Evolutionary conservation across 2,329 filamentous ascomycete genomes (phyloP), one percentile per base, ranked within the genome.

Genomic region (Claviceps digitariae): DNA sequence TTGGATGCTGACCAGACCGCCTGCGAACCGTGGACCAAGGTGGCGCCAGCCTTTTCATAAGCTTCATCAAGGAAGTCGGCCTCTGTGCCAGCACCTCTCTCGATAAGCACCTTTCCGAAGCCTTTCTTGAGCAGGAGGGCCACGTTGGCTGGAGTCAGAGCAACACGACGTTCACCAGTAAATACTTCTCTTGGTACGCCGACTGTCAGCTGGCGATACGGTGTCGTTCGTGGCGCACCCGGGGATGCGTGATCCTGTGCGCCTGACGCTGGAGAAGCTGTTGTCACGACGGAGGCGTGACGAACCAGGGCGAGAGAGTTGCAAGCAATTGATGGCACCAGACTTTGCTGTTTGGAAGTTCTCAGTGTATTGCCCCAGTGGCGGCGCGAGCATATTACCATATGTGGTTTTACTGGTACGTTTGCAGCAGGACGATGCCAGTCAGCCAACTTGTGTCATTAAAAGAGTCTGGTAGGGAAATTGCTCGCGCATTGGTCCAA

Each of bases 71-170:
- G 78, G 61, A 94, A 90, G 55, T 89, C 84, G 44, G 90, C 87
- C 57, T 81, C 77, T 48, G 77, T 73, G 10, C 90, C 90, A n/a
- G 89, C 89, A 40, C 87, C 87, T 21, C 82, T 80, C 70, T 95
- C 87, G 40, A 95, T 78, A 2, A 95, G 70, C 25, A 95, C 79
- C 57, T 82, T 81, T 36, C 75, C 77, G 66, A 89, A 93, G 36
- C 89, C 90, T 67, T 94, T 95, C 67, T 94, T 94, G 57, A 90
- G 79, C 1, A 95, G 72, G 1, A 94, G 72, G 2, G 83, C 78
- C 17, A 90, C 87, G 71, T 95, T 95, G 58, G 87, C 81, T 1
- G 90, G 90, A 0, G 87, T 91, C 53, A 95, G 76, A 31, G 90
- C 87, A 15, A 95, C 89, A 50, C 90, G 86, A 44, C 85, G 82